These are phyloP conservation scores for Physocladia obscura DNA, from an alignment of 192 early-diverging fungal species.

Conservation along the genomic window DNA sequence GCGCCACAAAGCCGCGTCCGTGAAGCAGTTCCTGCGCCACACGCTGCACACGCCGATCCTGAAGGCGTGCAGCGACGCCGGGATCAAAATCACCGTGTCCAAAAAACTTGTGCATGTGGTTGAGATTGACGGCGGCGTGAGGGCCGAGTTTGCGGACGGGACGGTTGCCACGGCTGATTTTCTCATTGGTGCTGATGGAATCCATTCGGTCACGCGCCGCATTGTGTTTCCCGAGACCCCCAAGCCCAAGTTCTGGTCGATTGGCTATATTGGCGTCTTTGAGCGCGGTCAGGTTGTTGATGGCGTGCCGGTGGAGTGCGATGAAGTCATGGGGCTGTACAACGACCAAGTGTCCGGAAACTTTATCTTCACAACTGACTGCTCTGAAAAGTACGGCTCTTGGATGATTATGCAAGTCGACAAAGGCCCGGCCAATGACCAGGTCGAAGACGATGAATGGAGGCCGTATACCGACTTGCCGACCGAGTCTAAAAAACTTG, in stretches of 20 bases:
- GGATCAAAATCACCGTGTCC: background rate
- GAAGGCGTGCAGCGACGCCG: background rate
- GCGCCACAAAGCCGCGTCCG: too few relatives aligned
- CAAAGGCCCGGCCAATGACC: background rate
- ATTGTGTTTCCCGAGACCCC: conserved; percentile 33
- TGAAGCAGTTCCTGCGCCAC: background rate
- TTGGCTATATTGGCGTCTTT: background rate
- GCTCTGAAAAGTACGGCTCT: background rate
- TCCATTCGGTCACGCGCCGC: conserved; percentile 1
- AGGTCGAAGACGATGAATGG: background rate
- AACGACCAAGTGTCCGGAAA: background rate
- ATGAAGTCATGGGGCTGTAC: background rate
- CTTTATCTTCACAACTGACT: background rate
- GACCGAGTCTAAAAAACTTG: background rate
- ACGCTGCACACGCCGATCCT: background rate
- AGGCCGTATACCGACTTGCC: background rate
- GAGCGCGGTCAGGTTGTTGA: too few relatives aligned
- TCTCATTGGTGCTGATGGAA: conserved; percentile 19
- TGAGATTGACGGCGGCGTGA: background rate
- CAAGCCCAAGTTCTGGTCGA: background rate
- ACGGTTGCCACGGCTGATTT: background rate
- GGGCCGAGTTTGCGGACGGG: conserved; percentile 16
- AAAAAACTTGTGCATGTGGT: background rate
- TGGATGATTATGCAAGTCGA: background rate
- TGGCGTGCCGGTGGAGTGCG: background rate